Base-by-base conservation (phyloP, 75 land plant genomes). In the Larix kaempferi region DNA sequence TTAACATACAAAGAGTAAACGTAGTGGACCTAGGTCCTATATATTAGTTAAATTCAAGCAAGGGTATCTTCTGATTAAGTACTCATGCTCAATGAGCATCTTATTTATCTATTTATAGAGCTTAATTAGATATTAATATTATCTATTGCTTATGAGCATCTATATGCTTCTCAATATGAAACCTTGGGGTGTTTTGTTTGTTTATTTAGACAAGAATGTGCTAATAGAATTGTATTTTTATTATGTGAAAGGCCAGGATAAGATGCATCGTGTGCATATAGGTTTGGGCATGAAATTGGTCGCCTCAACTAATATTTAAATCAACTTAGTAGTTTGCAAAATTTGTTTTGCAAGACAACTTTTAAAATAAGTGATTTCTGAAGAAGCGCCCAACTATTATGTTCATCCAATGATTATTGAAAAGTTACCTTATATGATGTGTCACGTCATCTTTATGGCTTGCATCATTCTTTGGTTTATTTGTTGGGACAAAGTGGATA, bases 171-270 rank as follows among this genome's bases (percentile, higher is more conserved):
- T 65, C 69, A 65, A 65, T 37, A 65, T 64, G 67, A 64, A 29
- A 64, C 37, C 67, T 65, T 65, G 39, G 17, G 39, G 69, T 33
- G 37, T 65, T 65, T 37, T 13, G 39, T 65, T 33, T 23, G 29
- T 65, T 65, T 65, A 65, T 65, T 33, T 2, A 65, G 69, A 29
- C 69, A 65, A 39, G 69, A 65, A 65, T 65, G 39, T 65, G 69
- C 22, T 39, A 65, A 65, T 65, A 16, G 39, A 23, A 29, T 19
- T 29, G 12, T 37, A 17, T 65, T 65, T 29, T 33, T 33, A 65
- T 65, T 19, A 16, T 65, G 69, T 65, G 29, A 29, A 19, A 29
- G 69, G 69, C 37, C 3, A 65, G 35, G 35, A 65, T 33, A 29
- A 65, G 39, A 37, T 14, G 69, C 69, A 65, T 65, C 29, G 11